These are phyloP conservation scores for Magnusiomyces fungicola DNA, from an alignment of 1,139 yeast genomes.

Conservation along the genomic window DNA sequence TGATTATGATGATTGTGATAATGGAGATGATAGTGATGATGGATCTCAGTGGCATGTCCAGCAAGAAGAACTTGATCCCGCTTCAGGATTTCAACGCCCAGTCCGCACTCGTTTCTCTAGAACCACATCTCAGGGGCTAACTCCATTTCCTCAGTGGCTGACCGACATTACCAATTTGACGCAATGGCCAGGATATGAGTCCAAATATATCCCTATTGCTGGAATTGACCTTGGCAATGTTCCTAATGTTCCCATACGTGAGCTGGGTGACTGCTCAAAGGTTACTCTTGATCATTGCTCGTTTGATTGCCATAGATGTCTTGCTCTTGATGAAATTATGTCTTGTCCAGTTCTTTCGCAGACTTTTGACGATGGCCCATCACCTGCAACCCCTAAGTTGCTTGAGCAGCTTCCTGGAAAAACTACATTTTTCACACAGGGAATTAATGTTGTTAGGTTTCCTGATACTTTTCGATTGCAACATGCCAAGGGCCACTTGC, in stretches of 20 bases:
- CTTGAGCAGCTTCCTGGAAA: slow-evolving; percentile 45
- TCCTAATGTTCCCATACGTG: slow-evolving; percentile 40
- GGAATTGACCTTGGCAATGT: slow-evolving; percentile 57
- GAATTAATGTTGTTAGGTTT: slow-evolving; percentile 65
- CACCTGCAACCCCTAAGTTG: slow-evolving; percentile 57
- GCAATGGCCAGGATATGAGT: slow-evolving; percentile 79
- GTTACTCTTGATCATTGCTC: slow-evolving; percentile 54
- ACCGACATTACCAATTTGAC: slow-evolving; percentile 60
- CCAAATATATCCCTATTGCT: slow-evolving; percentile 79
- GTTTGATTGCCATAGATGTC: slow-evolving; percentile 79
- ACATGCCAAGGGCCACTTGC: slow-evolving; percentile 57
- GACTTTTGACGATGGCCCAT: slow-evolving; percentile 94
- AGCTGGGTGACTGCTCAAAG: slow-evolving; percentile 52
- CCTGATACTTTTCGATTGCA: slow-evolving; percentile 66
- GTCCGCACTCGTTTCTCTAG: slow-evolving; percentile 7
- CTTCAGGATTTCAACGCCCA: slow-evolving; percentile 4
- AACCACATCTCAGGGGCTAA: slow-evolving; percentile 9
- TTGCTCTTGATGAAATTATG: slow-evolving; percentile 66
- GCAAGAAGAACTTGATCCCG: not conserved
- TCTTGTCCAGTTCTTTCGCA: slow-evolving; percentile 70
- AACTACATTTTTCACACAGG: slow-evolving; percentile 79
- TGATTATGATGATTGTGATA: slow-evolving; percentile 29
- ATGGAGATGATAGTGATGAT: slow-evolving; percentile 29
- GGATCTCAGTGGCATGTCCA: slow-evolving; percentile 19
- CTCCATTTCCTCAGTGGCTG: slow-evolving; percentile 67